Base-by-base conservation (phyloP, 106 monocot species). In the Apostasia shenzhenica region DNA sequence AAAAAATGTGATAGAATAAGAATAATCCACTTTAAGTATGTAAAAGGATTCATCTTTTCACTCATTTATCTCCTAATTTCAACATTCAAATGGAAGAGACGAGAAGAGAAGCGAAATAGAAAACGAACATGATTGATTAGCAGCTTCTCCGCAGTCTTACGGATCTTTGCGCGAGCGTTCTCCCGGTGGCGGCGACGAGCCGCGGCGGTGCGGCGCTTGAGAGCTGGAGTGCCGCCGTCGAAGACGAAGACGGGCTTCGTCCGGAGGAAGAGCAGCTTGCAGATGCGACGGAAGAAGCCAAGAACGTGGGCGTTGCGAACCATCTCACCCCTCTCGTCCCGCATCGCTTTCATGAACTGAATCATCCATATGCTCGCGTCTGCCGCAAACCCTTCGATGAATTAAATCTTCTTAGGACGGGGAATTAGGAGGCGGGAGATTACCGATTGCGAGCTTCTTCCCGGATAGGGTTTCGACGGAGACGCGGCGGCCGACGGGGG, bases 361-460 rank as follows among this genome's bases (percentile, higher is more conserved):
- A 99, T 83, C 78, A 99, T 87, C 99, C 99, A 99, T 72, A 99
- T 99, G 80, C 99, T 99, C 62, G 99, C 99, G 64, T 99, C 97
- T 87, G 74, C 11, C 26, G 37, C 45, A 45, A 26, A 59, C 11
- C 6, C 6, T 0, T 2, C 14, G 12, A 8, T 62, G 65, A 8
- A 49, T 14, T 10, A 14, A 57, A 54, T 13, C 45, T n/a, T 3
- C 12, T n/a, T 12, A 13, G 48, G 12, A 41, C 6, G 26, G n/a
- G n/a, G 65, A 48, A 41, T 47, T 8, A 51, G 44, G 60, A 59
- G 14, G 10, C 8, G 38, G 47, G 11, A 13, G 1, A 11, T 37
- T 3, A 88, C 83, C 86, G 46, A 99, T 85, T 48, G 99, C 99
- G 47, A 99, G 81, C 70, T 76, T 87, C 72, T 99, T 99, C 2